Evolutionary conservation across 2,329 filamentous ascomycete species (phyloP).

Genomic region (Aureobasidium sp.): DNA sequence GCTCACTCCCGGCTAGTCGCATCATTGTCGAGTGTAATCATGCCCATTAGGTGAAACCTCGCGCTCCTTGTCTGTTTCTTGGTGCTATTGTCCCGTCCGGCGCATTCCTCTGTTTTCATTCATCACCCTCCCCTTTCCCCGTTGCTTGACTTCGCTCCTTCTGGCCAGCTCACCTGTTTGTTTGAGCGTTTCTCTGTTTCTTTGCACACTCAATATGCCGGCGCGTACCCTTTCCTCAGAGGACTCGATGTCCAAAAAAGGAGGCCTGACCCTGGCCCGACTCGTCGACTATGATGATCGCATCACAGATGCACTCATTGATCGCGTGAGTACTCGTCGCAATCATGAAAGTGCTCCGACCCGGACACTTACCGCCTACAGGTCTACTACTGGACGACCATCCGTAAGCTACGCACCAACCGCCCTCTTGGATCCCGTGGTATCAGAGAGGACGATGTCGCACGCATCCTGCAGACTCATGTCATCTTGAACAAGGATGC

Average conservation of each 20-base stretch:
- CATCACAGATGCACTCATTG: constrained; percentile 87
- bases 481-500: constrained; percentile 70
- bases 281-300: constrained; percentile 92
- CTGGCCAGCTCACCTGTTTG: neutral
- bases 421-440: constrained; percentile 76
- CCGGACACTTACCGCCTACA: constrained; percentile 33
- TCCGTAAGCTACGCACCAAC: constrained; percentile 82
- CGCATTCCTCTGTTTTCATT: constrained; percentile 14
- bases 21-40: neutral
- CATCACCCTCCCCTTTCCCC: neutral
- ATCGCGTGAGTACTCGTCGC: constrained; percentile 62
- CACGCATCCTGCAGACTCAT: constrained; percentile 53
- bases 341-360: neutral
- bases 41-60: constrained; percentile 8
- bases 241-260: constrained; percentile 51
- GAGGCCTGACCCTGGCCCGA: constrained; percentile 76
- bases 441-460: constrained; percentile 59
- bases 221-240: constrained; percentile 33
- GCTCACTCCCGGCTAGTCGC: neutral
- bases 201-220: constrained; percentile 7
- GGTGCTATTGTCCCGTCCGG: constrained; percentile 13
- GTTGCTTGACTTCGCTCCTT: neutral
- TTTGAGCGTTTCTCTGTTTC: neutral
- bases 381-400: constrained; percentile 94
- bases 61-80: constrained; percentile 7